A percentile compares a stretch with the other conserved stretches of the same genome.
These are phyloP conservation scores for Chrysosporium queenslandicum DNA, from an alignment of 2,329 filamentous ascomycete species.

Conservation along the genomic window DNA sequence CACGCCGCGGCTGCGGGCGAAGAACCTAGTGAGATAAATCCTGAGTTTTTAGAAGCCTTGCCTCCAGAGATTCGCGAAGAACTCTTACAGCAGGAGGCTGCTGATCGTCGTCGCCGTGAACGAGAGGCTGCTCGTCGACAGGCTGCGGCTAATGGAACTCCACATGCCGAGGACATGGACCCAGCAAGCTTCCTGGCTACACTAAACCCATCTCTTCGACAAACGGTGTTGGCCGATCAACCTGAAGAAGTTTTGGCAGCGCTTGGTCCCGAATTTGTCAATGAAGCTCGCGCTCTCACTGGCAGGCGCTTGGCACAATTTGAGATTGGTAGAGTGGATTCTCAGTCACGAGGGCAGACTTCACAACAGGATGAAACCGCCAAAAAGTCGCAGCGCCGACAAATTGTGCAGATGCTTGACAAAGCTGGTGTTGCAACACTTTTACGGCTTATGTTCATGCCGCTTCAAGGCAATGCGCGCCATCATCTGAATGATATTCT, in stretches of 20 bases:
- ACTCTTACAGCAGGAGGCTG: conserved; percentile 79
- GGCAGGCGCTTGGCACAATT: conserved; percentile 48
- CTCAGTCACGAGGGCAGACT: conserved; percentile 18
- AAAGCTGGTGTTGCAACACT: conserved; percentile 93
- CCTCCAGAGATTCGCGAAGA: conserved; percentile 84
- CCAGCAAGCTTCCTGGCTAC: conserved; percentile 85
- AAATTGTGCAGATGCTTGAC: conserved; percentile 92
- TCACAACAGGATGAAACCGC: conserved; percentile 37
- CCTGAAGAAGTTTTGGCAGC: conserved; percentile 77
- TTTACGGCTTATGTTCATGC: conserved; percentile 95
- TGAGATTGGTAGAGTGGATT: conserved; percentile 32
- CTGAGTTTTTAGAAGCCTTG: conserved; percentile 86
- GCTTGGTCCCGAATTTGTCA: conserved; percentile 73
- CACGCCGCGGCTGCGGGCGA: conserved; percentile 62
- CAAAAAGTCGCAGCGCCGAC: conserved; percentile 62
- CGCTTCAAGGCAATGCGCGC: conserved; percentile 77
- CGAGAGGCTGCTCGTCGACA: conserved; percentile 69
- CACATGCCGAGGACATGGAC: conserved; percentile 73
- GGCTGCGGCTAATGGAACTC: conserved; percentile 41
- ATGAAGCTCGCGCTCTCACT: conserved; percentile 68
- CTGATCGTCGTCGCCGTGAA: conserved; percentile 77
- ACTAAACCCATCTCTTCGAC: conserved; percentile 70
- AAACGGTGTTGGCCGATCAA: conserved; percentile 82
- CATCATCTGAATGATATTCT: conserved; percentile 77
- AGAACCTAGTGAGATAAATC: conserved; percentile 58